Evolutionary conservation across 1,284 basidiomycete genomes (phyloP), one percentile per base, ranked within the genome.

Genomic region (Coniophora puteana): DNA sequence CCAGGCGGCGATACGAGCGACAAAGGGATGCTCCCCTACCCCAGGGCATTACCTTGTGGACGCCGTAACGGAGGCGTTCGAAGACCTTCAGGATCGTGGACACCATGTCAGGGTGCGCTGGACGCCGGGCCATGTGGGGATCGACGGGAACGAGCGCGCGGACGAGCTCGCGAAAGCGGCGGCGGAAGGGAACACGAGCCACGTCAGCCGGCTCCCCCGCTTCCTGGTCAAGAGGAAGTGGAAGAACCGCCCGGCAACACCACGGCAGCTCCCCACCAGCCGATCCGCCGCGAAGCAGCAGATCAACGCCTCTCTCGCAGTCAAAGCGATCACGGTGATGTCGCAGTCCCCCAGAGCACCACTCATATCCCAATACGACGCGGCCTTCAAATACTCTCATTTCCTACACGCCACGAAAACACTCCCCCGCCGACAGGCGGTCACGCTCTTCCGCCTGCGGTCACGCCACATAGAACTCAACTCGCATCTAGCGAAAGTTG

Each of bases 141-240:
- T 54, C 0, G 24, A 25, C 4, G 55, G 55, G 4, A 56, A 58
- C 25, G 50, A 57, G 20, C 26, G 16, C 7, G 53, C 49, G 17
- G 50, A 53, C 33, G 26, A 23, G 10, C 42, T 43, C 18, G 47
- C 45, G 0, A 56, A 51, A 38, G 30, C 30, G n/a, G 54, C 48
- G 4, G 54, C 52, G 2, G 17, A 29, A 16, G 46, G 47, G 4
- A 11, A 26, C 1, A n/a, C 5, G 3, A 38, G 23, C 3, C 8
- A n/a, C 12, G 13, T 8, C 3, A 26, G 27, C 4, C 12, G 17
- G 1, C 21, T 37, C 24, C 33, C 13, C 2, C n/a, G 27, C 16
- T 21, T 35, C 7, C 40, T 35, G 16, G 24, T 20, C 10, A 27
- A 31, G 13, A 14, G 10, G n/a, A n/a, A n/a, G n/a, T n/a, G n/a